Base-by-base conservation (phyloP, 2,329 filamentous ascomycete species). In the Fusarium papillatum region DNA sequence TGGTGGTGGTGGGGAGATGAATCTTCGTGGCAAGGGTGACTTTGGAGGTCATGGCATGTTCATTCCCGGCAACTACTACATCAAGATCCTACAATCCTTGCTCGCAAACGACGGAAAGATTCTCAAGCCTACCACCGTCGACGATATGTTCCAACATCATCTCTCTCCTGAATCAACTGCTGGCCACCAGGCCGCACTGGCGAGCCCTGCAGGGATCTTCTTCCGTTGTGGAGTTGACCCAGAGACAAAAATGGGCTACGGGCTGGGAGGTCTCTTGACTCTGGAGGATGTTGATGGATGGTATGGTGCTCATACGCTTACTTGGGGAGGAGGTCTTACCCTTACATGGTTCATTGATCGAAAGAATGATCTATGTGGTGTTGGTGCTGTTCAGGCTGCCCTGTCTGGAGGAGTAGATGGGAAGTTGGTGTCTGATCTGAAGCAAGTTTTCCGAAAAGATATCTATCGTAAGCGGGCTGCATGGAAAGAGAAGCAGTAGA, bases 301-400 rank as follows among this genome's bases (percentile, higher is more conserved):
- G 82, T 86, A 86, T 55, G 85, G 86, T 5, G 81, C 83, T 41
- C 71, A 80, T 1, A 88, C 86, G 0, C 76, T 88, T 66, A 84
- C 82, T 5, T 88, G 86, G 87, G 86, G 85, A 10, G 88, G 87
- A 4, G 86, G 86, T 0, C 43, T 85, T 73, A 87, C 86, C 1
- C 74, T 88, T 26, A 62, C 82, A 4, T 89, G 87, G 88, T 89
- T 89, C 24, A 82, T 88, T 65, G 87, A 88, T 75, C 85, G 86
- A 1, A 85, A 85, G 80, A 87, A 86, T 71, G 83, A 84, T 17
- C 70, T 88, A 7, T 87, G 85, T 61, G 86, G 84, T 17, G 65
- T 87, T 3, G 83, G 81, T 2, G 86, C 86, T 22, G 31, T 86
- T 2, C 85, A 87, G 68, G 79, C 84, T 8, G 48, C 75, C 17